A percentile compares a stretch with the other conserved stretches of the same genome.
Conservation (phyloP, 495 filamentous ascomycete species). For the Talaromyces borbonicus region DNA sequence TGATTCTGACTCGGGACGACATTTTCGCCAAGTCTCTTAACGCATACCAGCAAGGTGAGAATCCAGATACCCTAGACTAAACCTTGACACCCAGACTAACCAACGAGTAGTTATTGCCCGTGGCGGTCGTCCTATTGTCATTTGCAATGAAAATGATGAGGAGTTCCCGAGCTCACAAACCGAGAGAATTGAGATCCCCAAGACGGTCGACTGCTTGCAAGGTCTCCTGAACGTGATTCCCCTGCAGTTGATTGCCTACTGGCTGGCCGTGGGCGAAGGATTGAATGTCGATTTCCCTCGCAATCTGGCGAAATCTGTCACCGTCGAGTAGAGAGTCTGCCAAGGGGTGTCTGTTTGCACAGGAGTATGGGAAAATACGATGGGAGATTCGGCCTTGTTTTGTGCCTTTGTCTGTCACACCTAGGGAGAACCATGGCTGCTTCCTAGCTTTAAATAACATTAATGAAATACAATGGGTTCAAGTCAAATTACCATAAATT, state of each 20-base stretch:
- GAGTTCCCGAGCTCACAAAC: conserved; percentile 82
- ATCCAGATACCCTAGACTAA: not conserved
- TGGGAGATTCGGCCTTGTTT: conserved; percentile 2
- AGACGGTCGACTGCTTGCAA: conserved; percentile 91
- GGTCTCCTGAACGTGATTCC: conserved; percentile 97
- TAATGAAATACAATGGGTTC: conserved; percentile 7
- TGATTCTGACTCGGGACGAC: conserved; percentile 93
- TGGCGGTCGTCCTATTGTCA: conserved; percentile 89
- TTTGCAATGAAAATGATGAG: conserved; percentile 83
- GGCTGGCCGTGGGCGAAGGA: conserved; percentile 92
- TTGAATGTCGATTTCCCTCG: conserved; percentile 96
- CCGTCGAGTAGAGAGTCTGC: conserved; percentile 68
- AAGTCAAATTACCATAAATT: too few relatives aligned
- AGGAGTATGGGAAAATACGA: conserved; percentile 2
- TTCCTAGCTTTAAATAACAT: not conserved
- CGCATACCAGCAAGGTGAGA: conserved; percentile 91
- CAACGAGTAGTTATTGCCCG: conserved; percentile 70
- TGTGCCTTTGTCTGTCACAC: not conserved
- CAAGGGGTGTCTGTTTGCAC: not conserved
- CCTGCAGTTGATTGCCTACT: conserved; percentile 94
- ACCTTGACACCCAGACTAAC: not conserved
- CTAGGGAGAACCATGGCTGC: not conserved
- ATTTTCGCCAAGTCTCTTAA: conserved; percentile 97
- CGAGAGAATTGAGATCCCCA: conserved; percentile 94
- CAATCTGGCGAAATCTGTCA: conserved; percentile 97